Conservation (phyloP, 495 filamentous ascomycete genomes). For the Aspergillus panamensis region DNA sequence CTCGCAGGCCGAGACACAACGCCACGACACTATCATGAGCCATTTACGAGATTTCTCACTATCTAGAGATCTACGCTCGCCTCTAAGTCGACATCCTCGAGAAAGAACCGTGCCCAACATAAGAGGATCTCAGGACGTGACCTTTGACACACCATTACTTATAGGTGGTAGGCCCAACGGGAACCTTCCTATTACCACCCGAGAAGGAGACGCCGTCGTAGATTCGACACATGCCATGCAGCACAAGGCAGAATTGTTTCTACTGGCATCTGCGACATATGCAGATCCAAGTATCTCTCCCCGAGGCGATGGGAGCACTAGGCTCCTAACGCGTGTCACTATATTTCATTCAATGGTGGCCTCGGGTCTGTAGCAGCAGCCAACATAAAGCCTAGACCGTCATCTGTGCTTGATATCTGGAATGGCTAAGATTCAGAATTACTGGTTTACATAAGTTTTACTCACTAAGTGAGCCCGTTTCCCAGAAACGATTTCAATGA, state of each 20-base stretch:
- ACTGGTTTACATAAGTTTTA: too few species aligned
- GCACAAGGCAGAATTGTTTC: constrained; percentile 9
- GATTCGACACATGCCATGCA: constrained; percentile 13
- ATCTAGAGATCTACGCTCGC: background rate
- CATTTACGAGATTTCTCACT: constrained; percentile 9
- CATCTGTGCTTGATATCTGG: too few species aligned
- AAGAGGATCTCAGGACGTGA: constrained; percentile 13
- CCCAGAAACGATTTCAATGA: too few species aligned
- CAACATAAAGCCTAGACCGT: too few species aligned
- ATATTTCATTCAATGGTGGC: constrained; percentile 11
- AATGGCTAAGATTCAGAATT: too few species aligned
- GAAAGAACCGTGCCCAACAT: constrained; percentile 3
- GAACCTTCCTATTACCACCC: constrained; percentile 10
- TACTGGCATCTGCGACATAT: constrained; percentile 4
- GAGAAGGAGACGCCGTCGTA: constrained; percentile 7
- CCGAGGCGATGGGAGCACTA: constrained; percentile 8
- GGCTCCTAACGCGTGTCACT: constrained; percentile 2
- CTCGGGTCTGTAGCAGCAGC: constrained; percentile 14
- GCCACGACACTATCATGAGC: constrained; percentile 9
- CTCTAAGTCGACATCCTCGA: constrained; percentile 5
- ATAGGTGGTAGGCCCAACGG: too few species aligned
- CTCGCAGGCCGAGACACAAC: constrained; percentile 10
- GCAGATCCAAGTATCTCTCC: constrained; percentile 6
- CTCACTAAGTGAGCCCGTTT: too few species aligned
- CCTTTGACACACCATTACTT: constrained; percentile 11